Percentiles rank a stretch among this genome's conserved stretches.
phyloP scores from a whole-genome alignment of 2,329 filamentous ascomycete genomes.

The Verticillium klebahnii region DNA sequence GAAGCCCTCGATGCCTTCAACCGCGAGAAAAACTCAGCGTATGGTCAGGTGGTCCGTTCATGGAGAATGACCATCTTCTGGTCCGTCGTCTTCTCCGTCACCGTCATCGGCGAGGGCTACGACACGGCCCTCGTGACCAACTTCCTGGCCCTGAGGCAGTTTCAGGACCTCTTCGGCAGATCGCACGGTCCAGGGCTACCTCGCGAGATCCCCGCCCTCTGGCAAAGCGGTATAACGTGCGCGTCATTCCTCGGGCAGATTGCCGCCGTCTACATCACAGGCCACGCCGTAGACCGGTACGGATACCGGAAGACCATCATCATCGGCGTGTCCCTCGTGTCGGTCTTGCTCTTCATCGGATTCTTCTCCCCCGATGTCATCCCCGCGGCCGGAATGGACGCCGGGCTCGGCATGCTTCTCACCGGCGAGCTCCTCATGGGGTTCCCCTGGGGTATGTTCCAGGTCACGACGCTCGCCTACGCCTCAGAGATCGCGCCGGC shows the following conservation, averaged over 20 bases:
- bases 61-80: conserved; percentile 9
- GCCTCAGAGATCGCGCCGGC: conserved; percentile 26
- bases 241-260: conserved; percentile 4
- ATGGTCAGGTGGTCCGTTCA: neutral
- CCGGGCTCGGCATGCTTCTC: conserved; percentile 21
- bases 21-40: conserved; percentile 3
- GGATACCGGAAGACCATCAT: conserved; percentile 9
- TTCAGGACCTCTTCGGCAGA: conserved; percentile 21
- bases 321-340: conserved; percentile 1
- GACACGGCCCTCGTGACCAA: conserved; percentile 28
- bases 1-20: conserved; percentile 1
- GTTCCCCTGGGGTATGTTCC: conserved; percentile 27
- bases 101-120: conserved; percentile 17
- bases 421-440: conserved; percentile 29
- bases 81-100: conserved; percentile 11
- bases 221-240: conserved; percentile 30
- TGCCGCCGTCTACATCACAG: conserved; percentile 4
- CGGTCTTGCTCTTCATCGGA: conserved; percentile 5
- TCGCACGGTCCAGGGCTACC: conserved; percentile 12
- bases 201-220: conserved; percentile 32
- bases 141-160: conserved; percentile 26
- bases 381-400: conserved; percentile 29
- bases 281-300: conserved; percentile 1
- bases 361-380: conserved; percentile 18
- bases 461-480: conserved; percentile 29